Evolutionary conservation across 768 basidiomycete species (phyloP).

Genomic region (Sarcodon aspratus): DNA sequence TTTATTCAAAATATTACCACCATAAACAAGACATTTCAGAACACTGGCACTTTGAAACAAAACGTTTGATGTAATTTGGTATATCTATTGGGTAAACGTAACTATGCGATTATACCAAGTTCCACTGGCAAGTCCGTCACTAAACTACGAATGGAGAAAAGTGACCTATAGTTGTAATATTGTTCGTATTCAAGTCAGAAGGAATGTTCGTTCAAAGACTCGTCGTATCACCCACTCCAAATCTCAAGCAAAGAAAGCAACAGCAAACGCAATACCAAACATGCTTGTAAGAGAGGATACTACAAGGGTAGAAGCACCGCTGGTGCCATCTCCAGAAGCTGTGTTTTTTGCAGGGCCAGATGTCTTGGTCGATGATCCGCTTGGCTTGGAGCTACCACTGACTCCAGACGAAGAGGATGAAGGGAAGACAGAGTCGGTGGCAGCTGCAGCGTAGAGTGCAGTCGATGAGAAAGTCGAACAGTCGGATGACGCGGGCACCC

Average conservation of each 20-base stretch:
- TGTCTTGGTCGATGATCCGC: background rate
- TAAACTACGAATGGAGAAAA: background rate
- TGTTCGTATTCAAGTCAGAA: background rate
- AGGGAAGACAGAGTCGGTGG: constrained; percentile 5
- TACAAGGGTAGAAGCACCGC: constrained; percentile 10
- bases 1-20: no score
- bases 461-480: constrained; percentile 26
- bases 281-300: constrained; percentile 20
- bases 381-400: constrained; percentile 2
- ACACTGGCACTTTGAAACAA: no score
- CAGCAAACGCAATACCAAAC: constrained; percentile 21
- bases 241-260: constrained; percentile 22
- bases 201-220: background rate
- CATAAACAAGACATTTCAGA: no score
- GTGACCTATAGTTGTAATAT: background rate
- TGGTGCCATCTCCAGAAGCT: constrained; percentile 3
- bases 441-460: constrained; percentile 20
- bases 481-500: constrained; percentile 28
- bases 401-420: constrained; percentile 4
- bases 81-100: no score
- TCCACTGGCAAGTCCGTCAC: background rate
- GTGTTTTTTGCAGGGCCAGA: constrained; percentile 6
- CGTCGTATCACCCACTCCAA: background rate
- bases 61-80: no score
- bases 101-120: no score